Evolutionary conservation across 208 protist genomes (phyloP).

Genomic region (Vickermania ingenoplastis): DNA sequence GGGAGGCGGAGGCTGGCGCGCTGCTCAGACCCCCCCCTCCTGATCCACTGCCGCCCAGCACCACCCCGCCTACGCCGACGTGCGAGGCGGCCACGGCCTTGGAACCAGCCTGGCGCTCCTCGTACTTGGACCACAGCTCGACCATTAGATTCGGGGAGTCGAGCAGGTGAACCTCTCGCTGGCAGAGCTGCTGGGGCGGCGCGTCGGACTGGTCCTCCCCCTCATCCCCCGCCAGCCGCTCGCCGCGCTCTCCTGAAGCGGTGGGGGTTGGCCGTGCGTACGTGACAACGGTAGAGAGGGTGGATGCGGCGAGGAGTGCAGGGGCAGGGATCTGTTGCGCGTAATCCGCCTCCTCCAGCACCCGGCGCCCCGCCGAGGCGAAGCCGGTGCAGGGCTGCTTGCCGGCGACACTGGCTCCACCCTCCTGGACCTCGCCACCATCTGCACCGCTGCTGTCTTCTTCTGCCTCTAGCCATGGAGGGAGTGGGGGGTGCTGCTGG

Average conservation of each 20-base stretch:
- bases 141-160: conserved; percentile 4
- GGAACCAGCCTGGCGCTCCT: background rate
- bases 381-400: background rate
- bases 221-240: background rate
- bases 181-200: background rate
- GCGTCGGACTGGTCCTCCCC: too few relatives aligned
- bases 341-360: background rate
- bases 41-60: background rate
- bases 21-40: background rate
- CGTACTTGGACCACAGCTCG: background rate
- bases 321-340: background rate
- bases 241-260: too few relatives aligned
- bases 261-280: background rate
- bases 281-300: background rate
- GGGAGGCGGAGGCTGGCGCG: background rate
- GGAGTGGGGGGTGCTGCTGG: background rate
- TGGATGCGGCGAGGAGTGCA: background rate
- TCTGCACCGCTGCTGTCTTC: background rate
- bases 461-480: background rate
- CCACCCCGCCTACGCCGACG: background rate
- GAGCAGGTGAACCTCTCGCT: background rate
- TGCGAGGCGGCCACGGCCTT: background rate
- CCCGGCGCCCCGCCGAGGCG: background rate
- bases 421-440: background rate
- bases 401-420: background rate